A percentile compares a stretch with the other conserved stretches of the same genome.
These are phyloP conservation scores for Myriosclerotinia duriaeana DNA, from an alignment of 2,329 filamentous ascomycete species.

Conservation along the genomic window DNA sequence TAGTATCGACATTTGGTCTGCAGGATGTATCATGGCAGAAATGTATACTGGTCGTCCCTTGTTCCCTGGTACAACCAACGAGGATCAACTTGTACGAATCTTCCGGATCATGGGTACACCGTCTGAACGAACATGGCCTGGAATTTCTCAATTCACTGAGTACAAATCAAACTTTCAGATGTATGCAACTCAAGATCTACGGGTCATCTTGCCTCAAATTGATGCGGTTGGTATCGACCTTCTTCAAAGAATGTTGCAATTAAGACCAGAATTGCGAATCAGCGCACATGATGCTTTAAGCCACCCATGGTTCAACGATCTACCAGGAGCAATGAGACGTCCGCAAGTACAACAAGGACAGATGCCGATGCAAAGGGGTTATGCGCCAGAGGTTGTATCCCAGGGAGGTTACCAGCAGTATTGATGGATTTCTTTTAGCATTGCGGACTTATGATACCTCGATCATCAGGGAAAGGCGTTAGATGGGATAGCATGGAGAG, in stretches of 20 bases:
- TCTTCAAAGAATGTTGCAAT: constrained; percentile 84
- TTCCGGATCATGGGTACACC: constrained; percentile 99
- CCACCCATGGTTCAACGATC: constrained; percentile 88
- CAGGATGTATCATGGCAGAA: constrained; percentile 99
- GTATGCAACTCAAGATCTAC: constrained; percentile 87
- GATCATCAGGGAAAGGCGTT: constrained; percentile 18
- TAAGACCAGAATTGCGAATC: constrained; percentile 87
- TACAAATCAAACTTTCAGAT: constrained; percentile 96
- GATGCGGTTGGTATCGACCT: constrained; percentile 85
- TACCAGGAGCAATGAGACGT: constrained; percentile 42
- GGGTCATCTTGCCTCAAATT: constrained; percentile 84
- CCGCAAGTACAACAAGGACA: constrained; percentile 32
- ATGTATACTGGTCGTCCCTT: constrained; percentile 96
- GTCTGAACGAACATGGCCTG: constrained; percentile 91
- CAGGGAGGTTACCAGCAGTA: constrained; percentile 22
- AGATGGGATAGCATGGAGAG: constrained; percentile 14
- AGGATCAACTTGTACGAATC: constrained; percentile 95
- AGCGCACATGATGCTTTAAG: constrained; percentile 82
- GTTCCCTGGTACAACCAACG: constrained; percentile 96
- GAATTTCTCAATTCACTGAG: constrained; percentile 92
- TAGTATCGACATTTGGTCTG: constrained; percentile 99
- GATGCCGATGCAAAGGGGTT: constrained; percentile 20
- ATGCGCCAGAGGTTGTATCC: constrained; percentile 7
- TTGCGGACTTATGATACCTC: constrained; percentile 22
- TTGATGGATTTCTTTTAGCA: constrained; percentile 21